phyloP scores from a whole-genome alignment of 805 yeast genomes.

The Zygotorulaspora florentina region DNA sequence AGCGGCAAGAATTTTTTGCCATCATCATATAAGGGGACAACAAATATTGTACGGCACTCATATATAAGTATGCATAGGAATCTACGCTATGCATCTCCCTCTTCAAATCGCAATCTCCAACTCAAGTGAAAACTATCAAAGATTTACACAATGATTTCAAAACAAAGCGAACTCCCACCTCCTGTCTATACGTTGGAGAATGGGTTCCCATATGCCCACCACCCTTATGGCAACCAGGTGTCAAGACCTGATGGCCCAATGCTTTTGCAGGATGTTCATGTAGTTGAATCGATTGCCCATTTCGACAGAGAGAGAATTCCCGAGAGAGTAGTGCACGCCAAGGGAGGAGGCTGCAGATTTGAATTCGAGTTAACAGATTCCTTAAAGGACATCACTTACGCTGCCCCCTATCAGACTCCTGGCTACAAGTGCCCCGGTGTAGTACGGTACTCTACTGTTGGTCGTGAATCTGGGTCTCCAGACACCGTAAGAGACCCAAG shows the following conservation, averaged over 20 bases:
- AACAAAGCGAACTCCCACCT: conserved; percentile 11
- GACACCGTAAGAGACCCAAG: conserved; percentile 86
- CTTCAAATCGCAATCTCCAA: background rate
- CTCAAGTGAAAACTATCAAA: background rate
- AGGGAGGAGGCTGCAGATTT: conserved; percentile 62
- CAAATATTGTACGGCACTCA: background rate
- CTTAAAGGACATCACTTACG: conserved; percentile 46
- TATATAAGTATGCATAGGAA: background rate
- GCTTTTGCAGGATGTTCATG: conserved; percentile 54
- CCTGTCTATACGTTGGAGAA: conserved; percentile 41
- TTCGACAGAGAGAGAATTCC: conserved; percentile 64
- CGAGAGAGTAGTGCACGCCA: conserved; percentile 65
- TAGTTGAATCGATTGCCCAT: conserved; percentile 53
- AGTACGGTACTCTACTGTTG: conserved; percentile 69
- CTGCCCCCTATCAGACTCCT: conserved; percentile 39
- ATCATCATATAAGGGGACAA: background rate
- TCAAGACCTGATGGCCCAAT: conserved; percentile 56
- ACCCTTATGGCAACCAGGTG: conserved; percentile 52
- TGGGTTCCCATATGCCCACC: conserved; percentile 50
- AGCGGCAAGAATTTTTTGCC: no score
- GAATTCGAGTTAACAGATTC: conserved; percentile 57
- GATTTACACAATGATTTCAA: background rate
- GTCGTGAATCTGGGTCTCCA: conserved; percentile 78
- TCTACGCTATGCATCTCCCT: no score
- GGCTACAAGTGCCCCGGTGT: conserved; percentile 43